Conservation (phyloP, 176 grass and related monocot species). For the Musa acuminata region DNA sequence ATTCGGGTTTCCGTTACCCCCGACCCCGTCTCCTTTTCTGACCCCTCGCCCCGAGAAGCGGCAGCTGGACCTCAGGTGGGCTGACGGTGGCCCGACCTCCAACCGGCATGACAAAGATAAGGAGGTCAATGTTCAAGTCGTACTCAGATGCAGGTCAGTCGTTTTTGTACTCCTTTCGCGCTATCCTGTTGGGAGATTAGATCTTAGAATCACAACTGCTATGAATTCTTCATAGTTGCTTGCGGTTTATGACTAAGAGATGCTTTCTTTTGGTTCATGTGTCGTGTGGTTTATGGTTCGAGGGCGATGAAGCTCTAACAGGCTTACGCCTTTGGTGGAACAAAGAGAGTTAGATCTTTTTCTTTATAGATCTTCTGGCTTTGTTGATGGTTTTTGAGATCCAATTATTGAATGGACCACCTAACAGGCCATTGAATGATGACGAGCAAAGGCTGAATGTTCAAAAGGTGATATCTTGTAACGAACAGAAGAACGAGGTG, state of each 20-base stretch:
- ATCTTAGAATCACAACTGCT: too few species aligned
- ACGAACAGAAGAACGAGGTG: constrained; percentile 54
- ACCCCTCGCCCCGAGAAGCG: constrained; percentile 59
- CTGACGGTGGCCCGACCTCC: constrained; percentile 32
- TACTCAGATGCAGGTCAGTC: not conserved
- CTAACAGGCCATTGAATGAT: constrained; percentile 50
- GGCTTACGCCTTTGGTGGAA: too few species aligned
- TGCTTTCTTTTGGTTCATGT: too few species aligned
- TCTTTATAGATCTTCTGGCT: not conserved
- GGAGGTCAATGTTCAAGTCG: not conserved
- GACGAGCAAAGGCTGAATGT: constrained; percentile 51
- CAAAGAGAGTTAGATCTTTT: too few species aligned
- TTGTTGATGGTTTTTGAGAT: not conserved
- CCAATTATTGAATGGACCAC: not conserved
- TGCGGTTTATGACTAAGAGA: too few species aligned
- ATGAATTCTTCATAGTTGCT: too few species aligned
- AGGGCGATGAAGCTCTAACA: too few species aligned
- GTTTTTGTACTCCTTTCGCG: not conserved
- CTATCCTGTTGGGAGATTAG: not conserved
- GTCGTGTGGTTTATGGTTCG: too few species aligned
- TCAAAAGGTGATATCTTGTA: constrained; percentile 53
- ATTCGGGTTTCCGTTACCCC: constrained; percentile 45
- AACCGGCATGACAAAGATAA: not conserved
- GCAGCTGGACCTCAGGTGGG: constrained; percentile 59
- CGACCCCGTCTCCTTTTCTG: constrained; percentile 35